Evolutionary conservation across 805 yeast species (phyloP).

Genomic region (Candida caryicola): DNA sequence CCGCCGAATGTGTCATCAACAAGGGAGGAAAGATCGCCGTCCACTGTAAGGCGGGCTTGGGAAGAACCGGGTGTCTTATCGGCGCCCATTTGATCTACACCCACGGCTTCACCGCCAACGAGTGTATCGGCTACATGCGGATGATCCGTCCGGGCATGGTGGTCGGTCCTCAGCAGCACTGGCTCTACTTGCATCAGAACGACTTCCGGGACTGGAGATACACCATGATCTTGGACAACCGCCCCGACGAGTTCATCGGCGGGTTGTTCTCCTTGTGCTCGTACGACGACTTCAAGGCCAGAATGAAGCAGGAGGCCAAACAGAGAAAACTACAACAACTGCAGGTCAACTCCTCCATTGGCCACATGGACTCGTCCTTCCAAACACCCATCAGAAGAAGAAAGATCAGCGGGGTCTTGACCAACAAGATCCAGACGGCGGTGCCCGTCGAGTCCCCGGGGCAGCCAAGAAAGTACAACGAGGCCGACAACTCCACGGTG

Average conservation of each 20-base stretch:
- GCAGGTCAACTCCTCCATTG: slow-evolving; percentile 25
- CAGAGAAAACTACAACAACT: slow-evolving; percentile 34
- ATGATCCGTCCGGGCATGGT: slow-evolving; percentile 99
- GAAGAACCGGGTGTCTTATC: slow-evolving; percentile 95
- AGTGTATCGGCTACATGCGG: slow-evolving; percentile 94
- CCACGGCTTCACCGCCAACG: slow-evolving; percentile 95
- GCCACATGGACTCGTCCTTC: slow-evolving; percentile 48
- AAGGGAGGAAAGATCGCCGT: slow-evolving; percentile 94
- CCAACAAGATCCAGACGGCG: slow-evolving; percentile 67
- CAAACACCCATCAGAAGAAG: slow-evolving; percentile 72
- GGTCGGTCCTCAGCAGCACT: slow-evolving; percentile 99
- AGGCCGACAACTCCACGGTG: slow-evolving; percentile 27
- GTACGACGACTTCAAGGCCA: slow-evolving; percentile 58
- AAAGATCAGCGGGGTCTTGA: slow-evolving; percentile 64
- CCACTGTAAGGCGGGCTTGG: slow-evolving; percentile 98
- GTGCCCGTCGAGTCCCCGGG: slow-evolving; percentile 95
- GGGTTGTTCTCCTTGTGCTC: slow-evolving; percentile 62
- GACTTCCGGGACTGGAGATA: slow-evolving; percentile 96
- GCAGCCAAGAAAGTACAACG: slow-evolving; percentile 78
- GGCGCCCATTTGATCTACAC: slow-evolving; percentile 97
- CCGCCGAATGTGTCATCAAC: slow-evolving; percentile 83
- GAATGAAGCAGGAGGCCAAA: slow-evolving; percentile 46
- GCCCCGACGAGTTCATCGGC: slow-evolving; percentile 64
- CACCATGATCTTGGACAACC: slow-evolving; percentile 76
- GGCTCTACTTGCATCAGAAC: slow-evolving; percentile 94